phyloP scores from a whole-genome alignment of 129 eudicot genomes.

The Chrysanthemum lavandulifolium region DNA sequence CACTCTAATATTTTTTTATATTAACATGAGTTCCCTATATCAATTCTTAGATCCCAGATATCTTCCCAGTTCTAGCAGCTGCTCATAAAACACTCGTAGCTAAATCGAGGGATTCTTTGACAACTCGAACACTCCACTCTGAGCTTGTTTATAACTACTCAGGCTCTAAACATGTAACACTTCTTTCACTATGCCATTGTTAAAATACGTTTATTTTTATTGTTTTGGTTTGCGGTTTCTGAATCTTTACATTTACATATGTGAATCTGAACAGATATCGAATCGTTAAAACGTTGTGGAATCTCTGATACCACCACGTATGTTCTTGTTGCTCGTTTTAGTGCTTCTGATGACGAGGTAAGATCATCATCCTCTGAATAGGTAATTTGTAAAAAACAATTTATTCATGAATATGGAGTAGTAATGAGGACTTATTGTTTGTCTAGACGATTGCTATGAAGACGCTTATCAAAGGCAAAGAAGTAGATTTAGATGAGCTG shows the following conservation, averaged over 20 bases:
- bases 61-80: constrained; percentile 91
- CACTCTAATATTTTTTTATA: not conserved
- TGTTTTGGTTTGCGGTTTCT: constrained; percentile 7
- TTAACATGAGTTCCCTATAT: not conserved
- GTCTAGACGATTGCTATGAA: constrained; percentile 50
- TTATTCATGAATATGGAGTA: not conserved
- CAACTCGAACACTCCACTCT: constrained; percentile 79
- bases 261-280: constrained; percentile 57
- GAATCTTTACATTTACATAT: not conserved
- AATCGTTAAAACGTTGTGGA: constrained; percentile 88
- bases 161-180: constrained; percentile 87
- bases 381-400: not conserved
- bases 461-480: constrained; percentile 64
- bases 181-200: not conserved
- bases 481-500: constrained; percentile 72
- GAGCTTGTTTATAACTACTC: constrained; percentile 97
- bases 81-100: constrained; percentile 78
- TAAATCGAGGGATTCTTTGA: constrained; percentile 70
- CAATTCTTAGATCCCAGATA: constrained; percentile 58
- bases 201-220: not conserved
- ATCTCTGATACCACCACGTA: constrained; percentile 66
- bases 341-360: constrained; percentile 80
- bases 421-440: constrained; percentile 20
- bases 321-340: constrained; percentile 77
- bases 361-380: constrained; percentile 10